These are phyloP conservation scores for Microcyclosporella mali DNA, from an alignment of 2,329 filamentous ascomycete species.

Conservation along the genomic window DNA sequence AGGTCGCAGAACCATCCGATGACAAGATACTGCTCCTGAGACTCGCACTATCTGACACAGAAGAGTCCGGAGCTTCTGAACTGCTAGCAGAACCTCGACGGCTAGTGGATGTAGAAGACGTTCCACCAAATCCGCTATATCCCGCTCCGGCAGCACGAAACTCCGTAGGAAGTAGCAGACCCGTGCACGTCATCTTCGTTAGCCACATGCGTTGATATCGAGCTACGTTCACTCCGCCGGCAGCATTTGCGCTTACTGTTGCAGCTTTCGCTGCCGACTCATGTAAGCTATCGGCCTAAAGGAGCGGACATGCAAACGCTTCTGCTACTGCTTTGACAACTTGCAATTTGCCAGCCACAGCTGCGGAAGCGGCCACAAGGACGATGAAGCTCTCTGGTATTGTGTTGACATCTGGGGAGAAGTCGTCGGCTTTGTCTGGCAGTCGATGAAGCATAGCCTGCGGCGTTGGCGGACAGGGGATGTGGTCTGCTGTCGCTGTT, in stretches of 20 bases:
- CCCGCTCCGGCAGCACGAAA: slow-evolving; percentile 6
- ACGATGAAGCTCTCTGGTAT: slow-evolving; percentile 7
- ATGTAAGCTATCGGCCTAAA: slow-evolving; percentile 10
- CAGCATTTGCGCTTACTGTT: background rate
- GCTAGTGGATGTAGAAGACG: slow-evolving; percentile 8
- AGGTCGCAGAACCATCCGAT: background rate
- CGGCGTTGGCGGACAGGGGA: slow-evolving; percentile 6
- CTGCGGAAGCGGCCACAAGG: slow-evolving; percentile 3
- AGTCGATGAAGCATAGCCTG: slow-evolving; percentile 8
- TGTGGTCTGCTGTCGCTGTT: background rate
- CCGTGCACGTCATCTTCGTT: slow-evolving; percentile 11
- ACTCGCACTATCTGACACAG: background rate
- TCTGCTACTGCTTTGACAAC: slow-evolving; percentile 2
- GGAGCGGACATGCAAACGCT: slow-evolving; percentile 5
- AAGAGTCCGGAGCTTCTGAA: slow-evolving; percentile 3
- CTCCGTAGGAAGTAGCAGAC: slow-evolving; percentile 9
- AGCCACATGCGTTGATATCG: slow-evolving; percentile 14
- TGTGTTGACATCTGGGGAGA: background rate
- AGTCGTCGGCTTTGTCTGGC: slow-evolving; percentile 5
- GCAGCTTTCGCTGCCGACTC: slow-evolving; percentile 12
- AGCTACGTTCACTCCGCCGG: slow-evolving; percentile 1
- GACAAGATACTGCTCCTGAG: slow-evolving; percentile 2
- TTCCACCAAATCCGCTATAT: slow-evolving; percentile 7
- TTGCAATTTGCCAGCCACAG: slow-evolving; percentile 8
- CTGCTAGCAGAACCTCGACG: slow-evolving; percentile 7